Evolutionary conservation across 2,329 filamentous ascomycete species (phyloP).

Genomic region (Calonectria ilicicola): DNA sequence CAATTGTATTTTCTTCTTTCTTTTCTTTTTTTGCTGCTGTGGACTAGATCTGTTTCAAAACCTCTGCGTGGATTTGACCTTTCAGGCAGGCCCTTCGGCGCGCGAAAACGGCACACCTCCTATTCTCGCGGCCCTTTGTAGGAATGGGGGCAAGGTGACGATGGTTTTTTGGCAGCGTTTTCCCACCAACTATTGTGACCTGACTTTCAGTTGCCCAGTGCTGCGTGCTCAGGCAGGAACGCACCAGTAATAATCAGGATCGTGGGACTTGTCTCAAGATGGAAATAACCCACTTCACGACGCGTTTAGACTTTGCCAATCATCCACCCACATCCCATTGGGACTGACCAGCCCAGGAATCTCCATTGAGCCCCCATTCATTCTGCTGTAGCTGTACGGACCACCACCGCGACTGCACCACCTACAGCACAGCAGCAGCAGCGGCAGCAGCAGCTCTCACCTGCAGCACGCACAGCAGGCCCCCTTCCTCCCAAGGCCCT

Average conservation of each 20-base stretch:
- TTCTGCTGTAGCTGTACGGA: constrained; percentile 19
- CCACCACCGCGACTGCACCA: constrained; percentile 5
- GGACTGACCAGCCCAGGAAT: constrained; percentile 24
- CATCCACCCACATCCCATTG: constrained; percentile 27
- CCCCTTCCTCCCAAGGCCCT: background rate
- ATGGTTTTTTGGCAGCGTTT: background rate
- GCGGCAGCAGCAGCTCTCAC: background rate
- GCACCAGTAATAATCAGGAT: constrained; percentile 37
- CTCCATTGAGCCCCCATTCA: constrained; percentile 32
- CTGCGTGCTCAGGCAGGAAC: constrained; percentile 34
- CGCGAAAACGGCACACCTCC: background rate
- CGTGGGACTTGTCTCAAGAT: constrained; percentile 43
- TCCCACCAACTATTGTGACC: constrained; percentile 15
- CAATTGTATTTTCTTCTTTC: constrained; percentile 7
- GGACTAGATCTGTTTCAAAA: constrained; percentile 15
- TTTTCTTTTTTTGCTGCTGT: background rate
- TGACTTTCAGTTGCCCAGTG: constrained; percentile 26
- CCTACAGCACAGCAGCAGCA: constrained; percentile 15
- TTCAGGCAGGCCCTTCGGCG: background rate
- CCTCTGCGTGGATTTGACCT: background rate
- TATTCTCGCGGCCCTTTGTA: background rate
- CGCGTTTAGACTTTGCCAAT: constrained; percentile 35
- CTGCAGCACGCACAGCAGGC: constrained; percentile 16
- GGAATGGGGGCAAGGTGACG: constrained; percentile 11
- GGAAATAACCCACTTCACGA: constrained; percentile 38